A percentile compares a stretch with the other conserved stretches of the same genome.
These are phyloP conservation scores for Tylopilus sp. DNA, from an alignment of 1,284 basidiomycete genomes.

Conservation along the genomic window DNA sequence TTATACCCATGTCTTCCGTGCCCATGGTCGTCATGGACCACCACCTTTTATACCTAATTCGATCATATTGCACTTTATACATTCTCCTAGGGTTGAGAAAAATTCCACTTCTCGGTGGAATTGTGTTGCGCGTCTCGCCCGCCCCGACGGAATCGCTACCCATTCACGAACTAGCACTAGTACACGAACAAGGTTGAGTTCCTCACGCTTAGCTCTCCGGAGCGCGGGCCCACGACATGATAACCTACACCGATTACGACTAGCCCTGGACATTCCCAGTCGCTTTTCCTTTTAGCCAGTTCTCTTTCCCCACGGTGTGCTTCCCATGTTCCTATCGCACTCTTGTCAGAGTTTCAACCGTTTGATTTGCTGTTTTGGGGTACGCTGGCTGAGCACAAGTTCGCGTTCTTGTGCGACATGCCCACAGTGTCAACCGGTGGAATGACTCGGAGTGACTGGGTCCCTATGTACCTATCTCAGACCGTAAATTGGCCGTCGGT, in stretches of 20 bases:
- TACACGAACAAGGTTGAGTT: constrained; percentile 16
- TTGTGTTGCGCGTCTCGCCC: not conserved
- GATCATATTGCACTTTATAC: constrained; percentile 2
- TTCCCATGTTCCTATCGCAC: constrained; percentile 10
- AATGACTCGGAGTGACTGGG: constrained; percentile 1
- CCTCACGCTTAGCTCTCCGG: constrained; percentile 2
- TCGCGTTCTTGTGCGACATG: constrained; percentile 5
- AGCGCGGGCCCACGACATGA: not conserved
- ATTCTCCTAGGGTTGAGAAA: constrained; percentile 3
- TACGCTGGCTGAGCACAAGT: not conserved
- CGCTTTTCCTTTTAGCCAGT: constrained; percentile 1
- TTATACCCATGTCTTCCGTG: not conserved
- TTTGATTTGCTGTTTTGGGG: constrained; percentile 13
- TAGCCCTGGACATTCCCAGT: not conserved
- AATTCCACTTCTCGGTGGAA: not conserved
- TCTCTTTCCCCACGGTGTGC: constrained; percentile 18
- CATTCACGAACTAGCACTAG: too few species aligned
- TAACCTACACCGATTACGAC: constrained; percentile 4
- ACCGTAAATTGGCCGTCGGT: not conserved
- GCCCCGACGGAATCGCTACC: not conserved
- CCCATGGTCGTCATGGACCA: not conserved
- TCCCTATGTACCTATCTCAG: not conserved
- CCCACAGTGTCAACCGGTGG: constrained; percentile 3
- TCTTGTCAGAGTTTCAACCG: constrained; percentile 12
- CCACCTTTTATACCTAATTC: not conserved